Conservation (phyloP, 116 monocot genomes). For the Cymodocea nodosa region DNA sequence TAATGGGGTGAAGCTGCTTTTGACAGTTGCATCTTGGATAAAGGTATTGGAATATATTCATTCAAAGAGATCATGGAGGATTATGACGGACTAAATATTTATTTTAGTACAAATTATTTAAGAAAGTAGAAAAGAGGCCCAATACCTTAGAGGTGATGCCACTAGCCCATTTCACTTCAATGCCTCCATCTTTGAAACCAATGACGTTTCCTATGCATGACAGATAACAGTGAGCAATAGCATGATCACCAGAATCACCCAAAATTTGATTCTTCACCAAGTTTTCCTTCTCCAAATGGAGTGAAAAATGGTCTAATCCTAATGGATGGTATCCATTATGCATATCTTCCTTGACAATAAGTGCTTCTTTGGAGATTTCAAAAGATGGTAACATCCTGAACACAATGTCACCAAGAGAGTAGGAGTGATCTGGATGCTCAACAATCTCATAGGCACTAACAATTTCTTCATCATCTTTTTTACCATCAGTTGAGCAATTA, state of each 20-base stretch:
- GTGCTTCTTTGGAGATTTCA: conserved; percentile 5
- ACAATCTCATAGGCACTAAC: conserved; percentile 87
- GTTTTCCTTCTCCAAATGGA: conserved; percentile 1
- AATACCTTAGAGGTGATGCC: conserved; percentile 66
- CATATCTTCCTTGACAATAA: not conserved
- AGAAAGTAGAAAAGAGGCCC: not conserved
- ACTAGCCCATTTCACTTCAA: conserved; percentile 84
- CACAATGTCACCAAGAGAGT: conserved; percentile 61
- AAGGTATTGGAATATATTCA: too few relatives aligned
- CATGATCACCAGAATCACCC: conserved; percentile 3
- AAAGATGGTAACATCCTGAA: conserved; percentile 21
- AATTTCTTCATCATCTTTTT: conserved; percentile 37
- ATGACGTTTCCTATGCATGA: conserved; percentile 66
- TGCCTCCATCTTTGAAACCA: conserved; percentile 46
- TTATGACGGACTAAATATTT: not conserved
- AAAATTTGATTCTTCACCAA: not conserved
- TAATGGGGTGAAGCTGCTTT: too few relatives aligned
- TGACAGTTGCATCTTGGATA: too few relatives aligned
- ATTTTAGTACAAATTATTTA: not conserved
- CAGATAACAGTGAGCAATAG: conserved; percentile 26
- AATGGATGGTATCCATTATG: not conserved
- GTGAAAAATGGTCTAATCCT: not conserved
- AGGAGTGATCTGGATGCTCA: conserved; percentile 76
- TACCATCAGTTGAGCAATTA: not conserved
- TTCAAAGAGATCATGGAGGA: not conserved